Conservation (phyloP, 2,329 filamentous ascomycete genomes). For the Aspergillus transmontanensis region DNA sequence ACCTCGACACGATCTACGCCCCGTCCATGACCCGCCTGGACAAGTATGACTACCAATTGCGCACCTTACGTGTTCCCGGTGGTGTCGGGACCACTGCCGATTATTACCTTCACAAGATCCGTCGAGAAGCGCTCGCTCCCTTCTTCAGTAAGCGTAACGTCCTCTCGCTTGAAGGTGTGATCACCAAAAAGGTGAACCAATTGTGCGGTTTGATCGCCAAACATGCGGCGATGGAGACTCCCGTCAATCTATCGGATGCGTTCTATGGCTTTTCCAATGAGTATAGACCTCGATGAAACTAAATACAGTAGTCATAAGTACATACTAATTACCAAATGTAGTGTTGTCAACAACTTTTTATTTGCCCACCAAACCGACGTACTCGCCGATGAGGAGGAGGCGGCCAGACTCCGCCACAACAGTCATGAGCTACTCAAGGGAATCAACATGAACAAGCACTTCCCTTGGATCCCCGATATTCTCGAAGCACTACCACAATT, state of each 20-base stretch:
- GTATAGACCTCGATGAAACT: background rate
- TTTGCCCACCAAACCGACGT: constrained; percentile 31
- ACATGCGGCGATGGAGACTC: background rate
- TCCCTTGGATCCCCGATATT: constrained; percentile 30
- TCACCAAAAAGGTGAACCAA: constrained; percentile 27
- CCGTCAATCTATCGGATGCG: constrained; percentile 29
- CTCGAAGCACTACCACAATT: constrained; percentile 16
- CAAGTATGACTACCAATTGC: constrained; percentile 29
- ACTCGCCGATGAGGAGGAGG: constrained; percentile 25
- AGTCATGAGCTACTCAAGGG: constrained; percentile 29
- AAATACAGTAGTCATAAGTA: too few relatives aligned
- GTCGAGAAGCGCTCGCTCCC: constrained; percentile 31
- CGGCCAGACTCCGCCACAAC: constrained; percentile 29
- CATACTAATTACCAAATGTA: constrained; percentile 2
- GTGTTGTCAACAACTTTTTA: constrained; percentile 32
- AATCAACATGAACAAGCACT: constrained; percentile 36
- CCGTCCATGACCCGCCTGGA: constrained; percentile 25
- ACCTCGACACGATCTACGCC: constrained; percentile 31
- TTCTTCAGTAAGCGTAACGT: constrained; percentile 37
- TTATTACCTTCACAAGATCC: constrained; percentile 31
- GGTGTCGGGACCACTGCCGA: constrained; percentile 31
- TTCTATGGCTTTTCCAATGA: constrained; percentile 12
- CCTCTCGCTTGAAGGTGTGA: constrained; percentile 26
- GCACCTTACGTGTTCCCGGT: constrained; percentile 26
- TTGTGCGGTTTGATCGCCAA: constrained; percentile 9